Conservation (phyloP, 768 basidiomycete species). For the Chiua virens region DNA sequence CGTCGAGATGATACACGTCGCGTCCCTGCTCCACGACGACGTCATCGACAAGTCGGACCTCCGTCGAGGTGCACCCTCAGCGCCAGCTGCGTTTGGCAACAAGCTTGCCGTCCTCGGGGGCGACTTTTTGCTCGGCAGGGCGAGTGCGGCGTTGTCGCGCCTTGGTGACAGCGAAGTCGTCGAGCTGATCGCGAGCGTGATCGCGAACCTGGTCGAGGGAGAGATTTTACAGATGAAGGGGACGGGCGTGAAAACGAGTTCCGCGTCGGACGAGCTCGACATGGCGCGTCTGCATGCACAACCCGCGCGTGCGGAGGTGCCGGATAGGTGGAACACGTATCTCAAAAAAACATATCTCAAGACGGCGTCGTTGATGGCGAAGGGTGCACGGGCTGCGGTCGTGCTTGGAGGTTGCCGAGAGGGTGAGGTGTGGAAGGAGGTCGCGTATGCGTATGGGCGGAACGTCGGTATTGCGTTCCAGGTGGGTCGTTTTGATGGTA, state of each 20-base stretch:
- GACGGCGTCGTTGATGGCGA: slow-evolving; percentile 89
- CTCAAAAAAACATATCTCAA: slow-evolving; percentile 92
- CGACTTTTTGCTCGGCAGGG: slow-evolving; percentile 92
- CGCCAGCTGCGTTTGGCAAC: slow-evolving; percentile 81
- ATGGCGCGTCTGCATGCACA: slow-evolving; percentile 46
- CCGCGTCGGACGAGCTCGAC: slow-evolving; percentile 15
- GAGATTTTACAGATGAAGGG: slow-evolving; percentile 77
- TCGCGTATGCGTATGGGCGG: slow-evolving; percentile 87
- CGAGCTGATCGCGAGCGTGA: slow-evolving; percentile 88
- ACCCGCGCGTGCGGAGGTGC: slow-evolving; percentile 27
- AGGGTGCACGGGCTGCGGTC: slow-evolving; percentile 79
- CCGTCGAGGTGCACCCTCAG: slow-evolving; percentile 66
- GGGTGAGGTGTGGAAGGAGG: slow-evolving; percentile 83
- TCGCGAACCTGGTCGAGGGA: slow-evolving; percentile 95
- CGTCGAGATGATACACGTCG: slow-evolving; percentile 97
- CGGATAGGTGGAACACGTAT: slow-evolving; percentile 71
- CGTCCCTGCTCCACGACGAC: slow-evolving; percentile 89
- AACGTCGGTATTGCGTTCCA: slow-evolving; percentile 96
- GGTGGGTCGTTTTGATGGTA: slow-evolving; percentile 42
- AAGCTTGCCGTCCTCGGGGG: slow-evolving; percentile 93
- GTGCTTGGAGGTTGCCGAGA: slow-evolving; percentile 81
- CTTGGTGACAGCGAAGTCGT: slow-evolving; percentile 89
- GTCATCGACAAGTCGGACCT: slow-evolving; percentile 76
- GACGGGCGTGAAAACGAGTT: neutral
- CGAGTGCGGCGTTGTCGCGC: slow-evolving; percentile 82